Evolutionary conservation across 805 yeast species (phyloP).

Genomic region (Isabelozyma rhagii): DNA sequence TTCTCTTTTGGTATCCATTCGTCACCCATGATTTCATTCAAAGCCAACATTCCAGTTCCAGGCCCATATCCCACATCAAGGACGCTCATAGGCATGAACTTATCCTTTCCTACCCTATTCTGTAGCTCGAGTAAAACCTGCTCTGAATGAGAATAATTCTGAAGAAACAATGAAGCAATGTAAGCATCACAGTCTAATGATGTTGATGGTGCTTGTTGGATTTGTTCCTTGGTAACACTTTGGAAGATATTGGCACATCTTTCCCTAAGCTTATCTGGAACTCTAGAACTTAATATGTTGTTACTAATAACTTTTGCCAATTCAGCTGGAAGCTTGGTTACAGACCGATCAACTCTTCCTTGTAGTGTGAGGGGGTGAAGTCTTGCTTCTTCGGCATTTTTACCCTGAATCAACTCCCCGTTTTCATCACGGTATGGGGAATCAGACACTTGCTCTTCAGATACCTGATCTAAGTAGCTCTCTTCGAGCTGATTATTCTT

Average conservation of each 20-base stretch:
- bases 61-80: conserved; percentile 90
- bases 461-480: neutral
- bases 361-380: conserved; percentile 53
- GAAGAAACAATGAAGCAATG: conserved; percentile 75
- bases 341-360: conserved; percentile 54
- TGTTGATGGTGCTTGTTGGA: conserved; percentile 47
- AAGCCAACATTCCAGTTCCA: conserved; percentile 83
- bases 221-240: conserved; percentile 47
- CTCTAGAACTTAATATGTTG: conserved; percentile 55
- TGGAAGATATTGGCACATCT: conserved; percentile 57
- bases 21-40: conserved; percentile 76
- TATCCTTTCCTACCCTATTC: conserved; percentile 45
- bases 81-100: conserved; percentile 62
- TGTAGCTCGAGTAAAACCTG: conserved; percentile 68
- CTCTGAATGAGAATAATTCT: conserved; percentile 68
- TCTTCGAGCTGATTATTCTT: conserved; percentile 5
- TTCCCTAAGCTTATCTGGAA: conserved; percentile 63
- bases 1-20: conserved; percentile 59
- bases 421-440: conserved; percentile 38
- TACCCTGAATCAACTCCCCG: conserved; percentile 42
- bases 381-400: conserved; percentile 50
- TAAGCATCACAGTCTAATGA: conserved; percentile 69
- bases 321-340: conserved; percentile 52
- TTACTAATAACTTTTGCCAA: conserved; percentile 60
- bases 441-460: neutral